Base-by-base conservation (phyloP, 2,329 filamentous ascomycete genomes). In the Sordariomycetes sp. region DNA sequence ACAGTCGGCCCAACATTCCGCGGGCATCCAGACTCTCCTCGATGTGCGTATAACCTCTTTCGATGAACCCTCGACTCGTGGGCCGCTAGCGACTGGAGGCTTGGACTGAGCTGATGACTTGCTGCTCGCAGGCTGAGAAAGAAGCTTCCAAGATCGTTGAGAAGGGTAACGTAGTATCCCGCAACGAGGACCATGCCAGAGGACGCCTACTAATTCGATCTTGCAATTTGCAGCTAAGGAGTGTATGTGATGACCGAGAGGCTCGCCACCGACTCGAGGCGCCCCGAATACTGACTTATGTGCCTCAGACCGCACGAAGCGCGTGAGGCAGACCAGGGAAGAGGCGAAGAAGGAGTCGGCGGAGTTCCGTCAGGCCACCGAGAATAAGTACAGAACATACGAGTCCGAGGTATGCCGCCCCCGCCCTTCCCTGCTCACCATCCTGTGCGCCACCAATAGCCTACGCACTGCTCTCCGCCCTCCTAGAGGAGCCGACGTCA, bases 61-160 rank as follows among this genome's bases (percentile, higher is more conserved):
- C 42, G 6, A 2, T n/a, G n/a, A n/a, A 12, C n/a, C 22, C 36
- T 12, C 10, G 10, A 12, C 36, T 32, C 12, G 13, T 5, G 36
- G 15, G 36, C 13, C 15, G 36, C 15, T 12, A 20, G 42, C 25
- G 7, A 48, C 28, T 20, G 42, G 17, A 35, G 48, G 36, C 35
- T n/a, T 50, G 36, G 42, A 39, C 42, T 56, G 22, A 12, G 10
- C 17, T 35, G 20, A 48, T 52, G 10, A 56, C 36, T 56, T 12
- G 22, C 12, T 8, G 28, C 8, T 53, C 24, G 17, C 64, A 97
- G 92, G 91, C 94, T 66, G 94, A 99, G 82, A 87, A 90, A 74
- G 92, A 97, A 74, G 94, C 94, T 61, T 92, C 96, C 76, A 96
- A 96, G 82, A 99, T 99, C 71, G 91, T 99, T 59, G 92, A 97